phyloP scores from a whole-genome alignment of 2,329 filamentous ascomycete genomes.

The Gaeumannomyces sp. region DNA sequence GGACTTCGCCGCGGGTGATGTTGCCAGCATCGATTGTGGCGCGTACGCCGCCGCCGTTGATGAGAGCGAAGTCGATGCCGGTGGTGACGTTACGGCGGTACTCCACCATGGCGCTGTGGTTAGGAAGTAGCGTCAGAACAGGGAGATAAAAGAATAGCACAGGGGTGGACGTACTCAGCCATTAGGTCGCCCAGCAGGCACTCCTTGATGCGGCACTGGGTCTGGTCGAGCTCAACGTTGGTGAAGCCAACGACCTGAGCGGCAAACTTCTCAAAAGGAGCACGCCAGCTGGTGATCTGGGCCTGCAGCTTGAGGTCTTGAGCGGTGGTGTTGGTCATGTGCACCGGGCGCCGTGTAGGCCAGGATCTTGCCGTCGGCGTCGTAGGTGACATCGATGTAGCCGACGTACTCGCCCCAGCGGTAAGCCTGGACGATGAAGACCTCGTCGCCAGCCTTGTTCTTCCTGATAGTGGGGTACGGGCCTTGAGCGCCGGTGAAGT shows the following conservation, averaged over 20 bases:
- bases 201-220: constrained; percentile 50
- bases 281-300: constrained; percentile 52
- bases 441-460: constrained; percentile 57
- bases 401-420: constrained; percentile 64
- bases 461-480: constrained; percentile 58
- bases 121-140: no score
- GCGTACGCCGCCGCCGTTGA: constrained; percentile 59
- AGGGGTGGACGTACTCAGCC: constrained; percentile 33
- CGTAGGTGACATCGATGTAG: constrained; percentile 61
- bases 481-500: constrained; percentile 51
- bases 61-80: constrained; percentile 48
- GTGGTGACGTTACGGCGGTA: constrained; percentile 47
- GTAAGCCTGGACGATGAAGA: constrained; percentile 62
- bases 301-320: constrained; percentile 51
- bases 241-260: constrained; percentile 49
- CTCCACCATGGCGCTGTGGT: constrained; percentile 46
- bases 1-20: constrained; percentile 57
- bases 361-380: constrained; percentile 52
- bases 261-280: constrained; percentile 54
- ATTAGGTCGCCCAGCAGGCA: constrained; percentile 52
- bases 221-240: constrained; percentile 52
- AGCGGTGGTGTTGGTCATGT: constrained; percentile 54
- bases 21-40: constrained; percentile 55
- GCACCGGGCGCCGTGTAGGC: constrained; percentile 58
- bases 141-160: constrained; percentile 1